phyloP scores from a whole-genome alignment of 2,329 filamentous ascomycete genomes.

The Macrophomina tecta region DNA sequence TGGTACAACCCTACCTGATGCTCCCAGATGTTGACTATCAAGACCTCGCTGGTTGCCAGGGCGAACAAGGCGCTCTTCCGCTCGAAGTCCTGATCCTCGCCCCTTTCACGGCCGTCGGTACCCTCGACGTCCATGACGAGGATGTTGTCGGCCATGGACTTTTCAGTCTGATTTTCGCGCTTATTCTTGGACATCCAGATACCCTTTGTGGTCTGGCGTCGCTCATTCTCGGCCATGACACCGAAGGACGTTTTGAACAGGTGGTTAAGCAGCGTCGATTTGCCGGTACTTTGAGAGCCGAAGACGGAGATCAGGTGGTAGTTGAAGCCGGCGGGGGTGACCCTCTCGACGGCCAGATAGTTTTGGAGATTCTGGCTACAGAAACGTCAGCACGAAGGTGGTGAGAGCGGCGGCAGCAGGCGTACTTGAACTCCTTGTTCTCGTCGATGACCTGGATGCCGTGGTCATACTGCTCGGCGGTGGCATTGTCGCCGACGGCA shows the following conservation, averaged over 20 bases:
- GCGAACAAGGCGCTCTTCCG: slow-evolving; percentile 97
- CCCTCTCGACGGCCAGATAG: slow-evolving; percentile 80
- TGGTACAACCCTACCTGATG: slow-evolving; percentile 98
- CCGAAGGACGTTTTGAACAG: slow-evolving; percentile 96
- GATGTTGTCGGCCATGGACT: slow-evolving; percentile 92
- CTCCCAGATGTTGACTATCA: slow-evolving; percentile 99
- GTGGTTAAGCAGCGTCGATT: slow-evolving; percentile 94
- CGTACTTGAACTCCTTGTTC: slow-evolving; percentile 96
- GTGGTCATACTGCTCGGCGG: slow-evolving; percentile 77
- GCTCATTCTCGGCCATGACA: slow-evolving; percentile 94
- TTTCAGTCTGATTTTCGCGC: slow-evolving; percentile 55
- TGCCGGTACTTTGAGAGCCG: slow-evolving; percentile 96
- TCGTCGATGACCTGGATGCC: slow-evolving; percentile 97
- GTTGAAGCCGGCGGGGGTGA: slow-evolving; percentile 92
- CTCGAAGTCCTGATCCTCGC: slow-evolving; percentile 99
- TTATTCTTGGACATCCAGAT: slow-evolving; percentile 99
- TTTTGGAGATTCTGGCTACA: slow-evolving; percentile 75
- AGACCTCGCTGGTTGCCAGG: slow-evolving; percentile 93
- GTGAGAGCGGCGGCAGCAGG: slow-evolving; percentile 25
- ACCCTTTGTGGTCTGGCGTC: slow-evolving; percentile 96
- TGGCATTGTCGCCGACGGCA: slow-evolving; percentile 68
- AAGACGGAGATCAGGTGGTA: slow-evolving; percentile 99
- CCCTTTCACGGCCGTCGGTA: slow-evolving; percentile 92
- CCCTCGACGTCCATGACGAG: slow-evolving; percentile 99
- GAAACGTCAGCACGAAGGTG: slow-evolving; percentile 35